Conservation (phyloP, 371 early-diverging fungal genomes). For the Blakeslea trispora region DNA sequence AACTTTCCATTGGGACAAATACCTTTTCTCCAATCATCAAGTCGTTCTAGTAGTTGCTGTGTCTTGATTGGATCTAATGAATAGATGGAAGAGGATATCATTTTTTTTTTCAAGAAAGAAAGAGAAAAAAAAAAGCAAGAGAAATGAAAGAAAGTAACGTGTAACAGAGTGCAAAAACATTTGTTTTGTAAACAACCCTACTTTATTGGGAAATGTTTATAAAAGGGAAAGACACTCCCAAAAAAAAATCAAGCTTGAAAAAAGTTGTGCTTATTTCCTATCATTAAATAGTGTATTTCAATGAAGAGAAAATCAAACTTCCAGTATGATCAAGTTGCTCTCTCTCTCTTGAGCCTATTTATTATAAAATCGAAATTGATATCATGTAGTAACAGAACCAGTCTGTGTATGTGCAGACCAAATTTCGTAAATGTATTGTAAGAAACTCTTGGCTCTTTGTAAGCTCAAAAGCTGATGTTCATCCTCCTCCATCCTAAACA, state of each 20-base stretch:
- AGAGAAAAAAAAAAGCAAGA: neutral
- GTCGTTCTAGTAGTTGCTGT: slow-evolving; percentile 24
- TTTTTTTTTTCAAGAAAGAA: neutral
- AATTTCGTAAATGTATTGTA: neutral
- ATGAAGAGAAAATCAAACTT: no score
- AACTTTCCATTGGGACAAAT: slow-evolving; percentile 38
- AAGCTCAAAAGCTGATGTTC: neutral
- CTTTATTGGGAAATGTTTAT: no score
- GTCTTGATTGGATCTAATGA: slow-evolving; percentile 20
- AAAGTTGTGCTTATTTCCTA: no score
- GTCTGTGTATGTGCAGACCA: neutral
- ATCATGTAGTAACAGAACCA: neutral
- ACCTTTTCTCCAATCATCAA: slow-evolving; percentile 37
- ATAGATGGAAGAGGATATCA: neutral
- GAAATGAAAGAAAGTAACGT: no score
- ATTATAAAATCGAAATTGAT: no score
- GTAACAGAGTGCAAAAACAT: no score
- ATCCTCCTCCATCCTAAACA: slow-evolving; percentile 10
- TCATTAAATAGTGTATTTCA: no score
- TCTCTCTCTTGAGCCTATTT: no score
- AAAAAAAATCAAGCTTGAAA: no score
- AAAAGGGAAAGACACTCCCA: no score
- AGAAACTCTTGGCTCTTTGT: neutral
- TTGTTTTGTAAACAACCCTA: no score
- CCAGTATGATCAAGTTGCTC: no score